Conservation (phyloP, 192 early-diverging fungal species). For the Mortierella antarctica region DNA sequence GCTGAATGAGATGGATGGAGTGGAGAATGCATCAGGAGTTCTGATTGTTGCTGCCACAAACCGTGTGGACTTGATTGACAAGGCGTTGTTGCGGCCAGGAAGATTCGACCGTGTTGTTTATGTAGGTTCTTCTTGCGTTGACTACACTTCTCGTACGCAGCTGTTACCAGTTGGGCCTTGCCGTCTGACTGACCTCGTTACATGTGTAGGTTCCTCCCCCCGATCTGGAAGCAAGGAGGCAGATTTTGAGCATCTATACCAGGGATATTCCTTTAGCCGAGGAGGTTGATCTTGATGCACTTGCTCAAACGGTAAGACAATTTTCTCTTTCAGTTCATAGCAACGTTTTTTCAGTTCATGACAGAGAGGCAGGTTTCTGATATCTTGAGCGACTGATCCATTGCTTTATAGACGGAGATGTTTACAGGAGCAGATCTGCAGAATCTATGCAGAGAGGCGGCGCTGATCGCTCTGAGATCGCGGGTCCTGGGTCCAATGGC, state of each 20-base stretch:
- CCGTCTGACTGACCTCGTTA: neutral
- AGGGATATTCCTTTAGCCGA: slow-evolving; percentile 59
- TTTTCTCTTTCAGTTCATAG: neutral
- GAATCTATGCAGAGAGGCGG: slow-evolving; percentile 67
- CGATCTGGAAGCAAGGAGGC: slow-evolving; percentile 56
- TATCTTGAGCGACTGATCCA: neutral
- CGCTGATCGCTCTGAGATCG: slow-evolving; percentile 57
- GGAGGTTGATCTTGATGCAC: slow-evolving; percentile 60
- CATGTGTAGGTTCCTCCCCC: slow-evolving; percentile 60
- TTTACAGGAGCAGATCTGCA: slow-evolving; percentile 66
- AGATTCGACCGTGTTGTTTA: slow-evolving; percentile 86
- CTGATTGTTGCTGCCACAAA: slow-evolving; percentile 91
- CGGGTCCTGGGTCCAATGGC: slow-evolving; percentile 12
- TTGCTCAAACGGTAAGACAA: slow-evolving; percentile 58
- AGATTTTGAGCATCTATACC: slow-evolving; percentile 64
- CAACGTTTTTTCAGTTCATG: neutral
- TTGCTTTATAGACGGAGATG: slow-evolving; percentile 57
- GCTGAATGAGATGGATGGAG: slow-evolving; percentile 93
- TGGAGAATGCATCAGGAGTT: slow-evolving; percentile 76
- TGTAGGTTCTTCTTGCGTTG: slow-evolving; percentile 54
- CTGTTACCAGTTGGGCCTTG: neutral
- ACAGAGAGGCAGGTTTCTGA: neutral
- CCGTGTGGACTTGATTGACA: slow-evolving; percentile 88
- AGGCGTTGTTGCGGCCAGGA: slow-evolving; percentile 85
- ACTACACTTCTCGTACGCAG: neutral